Conservation (phyloP, 331 rosid species). For the Prunus yedoensis region DNA sequence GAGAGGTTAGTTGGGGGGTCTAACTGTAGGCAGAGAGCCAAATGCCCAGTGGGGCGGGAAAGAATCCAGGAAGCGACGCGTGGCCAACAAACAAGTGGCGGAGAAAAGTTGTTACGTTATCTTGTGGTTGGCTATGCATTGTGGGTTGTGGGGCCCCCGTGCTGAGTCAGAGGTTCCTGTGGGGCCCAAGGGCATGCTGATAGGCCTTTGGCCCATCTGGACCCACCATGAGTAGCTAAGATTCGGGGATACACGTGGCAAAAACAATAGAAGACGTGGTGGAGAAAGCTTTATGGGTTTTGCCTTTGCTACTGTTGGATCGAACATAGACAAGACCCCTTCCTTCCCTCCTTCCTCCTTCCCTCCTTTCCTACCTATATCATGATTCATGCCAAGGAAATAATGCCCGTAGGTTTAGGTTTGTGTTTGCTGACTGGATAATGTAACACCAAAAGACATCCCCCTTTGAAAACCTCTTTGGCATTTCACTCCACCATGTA, state of each 20-base stretch:
- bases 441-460: not conserved
- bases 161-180: conserved; percentile 21
- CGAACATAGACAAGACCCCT: not conserved
- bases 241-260: conserved; percentile 9
- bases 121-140: conserved; percentile 54
- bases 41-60: not conserved
- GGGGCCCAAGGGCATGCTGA: conserved; percentile 13
- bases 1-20: not conserved
- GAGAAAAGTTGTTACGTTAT: conserved; percentile 35
- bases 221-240: conserved; percentile 5
- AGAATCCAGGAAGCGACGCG: conserved; percentile 55
- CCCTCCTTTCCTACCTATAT: no score
- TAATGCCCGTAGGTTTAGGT: not conserved
- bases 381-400: no score
- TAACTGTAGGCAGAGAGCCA: conserved; percentile 6
- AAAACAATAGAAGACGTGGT: not conserved
- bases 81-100: conserved; percentile 54
- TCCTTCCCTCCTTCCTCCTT: no score
- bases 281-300: not conserved
- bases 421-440: not conserved
- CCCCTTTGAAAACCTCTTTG: no score
- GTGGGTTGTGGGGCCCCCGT: conserved; percentile 17
- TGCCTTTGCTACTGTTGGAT: not conserved
- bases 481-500: no score
- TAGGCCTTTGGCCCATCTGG: not conserved